Conservation (phyloP, 208 protist genomes). For the Acanthamoeba culbertsoni region DNA sequence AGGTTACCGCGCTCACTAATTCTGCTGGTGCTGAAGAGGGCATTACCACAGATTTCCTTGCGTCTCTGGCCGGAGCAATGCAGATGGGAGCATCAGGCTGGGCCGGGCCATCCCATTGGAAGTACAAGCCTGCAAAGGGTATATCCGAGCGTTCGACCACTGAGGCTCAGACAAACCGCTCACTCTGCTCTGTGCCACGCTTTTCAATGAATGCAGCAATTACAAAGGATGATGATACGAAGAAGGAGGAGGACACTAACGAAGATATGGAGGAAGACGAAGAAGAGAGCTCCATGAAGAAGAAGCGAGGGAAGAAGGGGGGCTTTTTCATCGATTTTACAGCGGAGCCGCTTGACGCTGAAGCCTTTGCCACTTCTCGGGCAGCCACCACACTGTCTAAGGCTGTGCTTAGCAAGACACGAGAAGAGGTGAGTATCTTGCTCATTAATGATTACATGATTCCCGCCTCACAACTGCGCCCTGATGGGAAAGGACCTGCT, state of each 20-base stretch:
- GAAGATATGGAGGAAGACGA: neutral
- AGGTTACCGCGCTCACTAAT: too few relatives aligned
- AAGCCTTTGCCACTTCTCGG: neutral
- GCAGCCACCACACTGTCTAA: constrained; percentile 23
- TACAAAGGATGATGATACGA: neutral
- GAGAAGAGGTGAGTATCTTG: neutral
- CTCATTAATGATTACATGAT: too few relatives aligned
- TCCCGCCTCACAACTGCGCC: too few relatives aligned
- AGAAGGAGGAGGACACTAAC: neutral
- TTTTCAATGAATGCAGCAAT: neutral
- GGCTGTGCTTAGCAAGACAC: neutral
- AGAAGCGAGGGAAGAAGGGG: neutral
- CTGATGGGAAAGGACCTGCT: neutral
- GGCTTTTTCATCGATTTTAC: neutral
- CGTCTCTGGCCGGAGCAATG: neutral
- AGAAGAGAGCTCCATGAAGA: neutral
- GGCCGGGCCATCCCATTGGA: constrained; percentile 26
- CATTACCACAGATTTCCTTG: neutral
- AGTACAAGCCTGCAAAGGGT: neutral
- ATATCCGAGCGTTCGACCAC: neutral
- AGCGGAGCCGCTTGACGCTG: neutral
- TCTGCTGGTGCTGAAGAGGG: too few relatives aligned
- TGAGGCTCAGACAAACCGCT: neutral
- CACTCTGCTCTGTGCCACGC: neutral
- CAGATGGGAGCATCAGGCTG: neutral